These are phyloP conservation scores for Nigrospora oryzae DNA, from an alignment of 2,329 filamentous ascomycete species.

Conservation along the genomic window DNA sequence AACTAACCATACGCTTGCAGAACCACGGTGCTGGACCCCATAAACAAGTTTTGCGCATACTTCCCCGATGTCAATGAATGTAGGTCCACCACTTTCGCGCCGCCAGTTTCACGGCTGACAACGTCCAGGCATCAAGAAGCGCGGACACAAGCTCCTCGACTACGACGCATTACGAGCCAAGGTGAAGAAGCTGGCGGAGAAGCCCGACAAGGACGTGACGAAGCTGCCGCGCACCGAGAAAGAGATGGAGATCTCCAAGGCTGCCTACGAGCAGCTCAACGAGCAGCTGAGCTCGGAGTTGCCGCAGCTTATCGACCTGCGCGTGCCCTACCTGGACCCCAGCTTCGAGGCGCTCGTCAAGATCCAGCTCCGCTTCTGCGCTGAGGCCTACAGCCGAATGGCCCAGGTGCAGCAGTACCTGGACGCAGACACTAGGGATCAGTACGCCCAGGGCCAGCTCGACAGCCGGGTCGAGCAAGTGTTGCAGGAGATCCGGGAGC, in stretches of 20 bases:
- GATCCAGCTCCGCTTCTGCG: constrained; percentile 95
- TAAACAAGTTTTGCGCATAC: constrained; percentile 92
- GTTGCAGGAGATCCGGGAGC: constrained; percentile 88
- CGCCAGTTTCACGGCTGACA: constrained; percentile 8
- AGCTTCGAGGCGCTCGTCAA: constrained; percentile 97
- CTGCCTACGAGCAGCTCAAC: constrained; percentile 92
- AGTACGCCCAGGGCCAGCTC: constrained; percentile 89
- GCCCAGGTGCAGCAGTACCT: constrained; percentile 98
- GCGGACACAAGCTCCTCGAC: constrained; percentile 95
- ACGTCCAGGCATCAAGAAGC: constrained; percentile 81
- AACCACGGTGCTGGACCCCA: constrained; percentile 90
- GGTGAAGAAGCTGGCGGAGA: constrained; percentile 94
- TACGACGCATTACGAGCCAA: constrained; percentile 94
- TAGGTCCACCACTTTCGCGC: constrained; percentile 25
- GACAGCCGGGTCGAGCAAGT: constrained; percentile 92
- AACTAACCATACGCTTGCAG: constrained; percentile 29
- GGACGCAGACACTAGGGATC: constrained; percentile 88
- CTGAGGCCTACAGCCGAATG: constrained; percentile 95
- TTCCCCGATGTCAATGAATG: constrained; percentile 99
- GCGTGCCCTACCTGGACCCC: constrained; percentile 93
- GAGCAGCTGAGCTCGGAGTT: constrained; percentile 90
- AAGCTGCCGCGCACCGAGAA: constrained; percentile 95
- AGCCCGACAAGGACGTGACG: constrained; percentile 96
- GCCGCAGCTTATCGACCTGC: constrained; percentile 90
- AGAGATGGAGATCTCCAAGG: constrained; percentile 89